Evolutionary conservation across 75 land plant species (phyloP).

Genomic region (Pinus tabuliformis): DNA sequence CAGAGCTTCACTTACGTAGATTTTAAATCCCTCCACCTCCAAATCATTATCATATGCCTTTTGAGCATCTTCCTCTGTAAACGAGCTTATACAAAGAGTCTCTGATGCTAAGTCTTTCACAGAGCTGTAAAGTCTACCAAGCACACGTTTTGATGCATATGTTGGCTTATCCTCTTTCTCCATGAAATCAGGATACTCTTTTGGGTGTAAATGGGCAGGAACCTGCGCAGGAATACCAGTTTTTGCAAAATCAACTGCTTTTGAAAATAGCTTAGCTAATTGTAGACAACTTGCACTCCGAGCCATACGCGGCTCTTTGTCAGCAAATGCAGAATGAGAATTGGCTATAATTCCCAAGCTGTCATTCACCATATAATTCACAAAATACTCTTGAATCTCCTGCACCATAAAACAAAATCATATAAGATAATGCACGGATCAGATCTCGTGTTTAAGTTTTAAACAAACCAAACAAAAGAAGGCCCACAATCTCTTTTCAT

Average conservation of each 20-base stretch:
- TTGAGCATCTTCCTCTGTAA: too few species aligned
- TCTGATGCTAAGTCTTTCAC: slow-evolving; percentile 33
- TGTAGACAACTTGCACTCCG: slow-evolving; percentile 51
- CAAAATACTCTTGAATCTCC: slow-evolving; percentile 83
- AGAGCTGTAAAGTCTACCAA: slow-evolving; percentile 83
- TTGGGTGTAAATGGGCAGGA: slow-evolving; percentile 49
- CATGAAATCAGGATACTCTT: slow-evolving; percentile 91
- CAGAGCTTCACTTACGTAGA: slow-evolving; percentile 56
- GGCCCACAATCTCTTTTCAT: too few species aligned
- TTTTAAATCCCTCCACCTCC: slow-evolving; percentile 65
- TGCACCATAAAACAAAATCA: slow-evolving; percentile 27
- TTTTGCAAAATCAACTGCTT: slow-evolving; percentile 94
- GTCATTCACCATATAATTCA: slow-evolving; percentile 78
- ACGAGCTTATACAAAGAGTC: slow-evolving; percentile 19
- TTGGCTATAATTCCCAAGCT: slow-evolving; percentile 80
- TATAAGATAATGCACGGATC: too few species aligned
- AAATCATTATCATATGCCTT: slow-evolving; percentile 60
- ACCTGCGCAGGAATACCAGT: slow-evolving; percentile 88
- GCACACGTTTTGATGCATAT: slow-evolving; percentile 59
- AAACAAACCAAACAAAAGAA: too few species aligned
- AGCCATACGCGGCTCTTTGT: slow-evolving; percentile 51
- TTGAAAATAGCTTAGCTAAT: slow-evolving; percentile 72
- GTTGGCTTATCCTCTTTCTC: slow-evolving; percentile 67
- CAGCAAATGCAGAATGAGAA: slow-evolving; percentile 84
- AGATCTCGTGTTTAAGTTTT: too few species aligned